Evolutionary conservation across 768 basidiomycete genomes (phyloP).

Genomic region (Serpula lacrymans): DNA sequence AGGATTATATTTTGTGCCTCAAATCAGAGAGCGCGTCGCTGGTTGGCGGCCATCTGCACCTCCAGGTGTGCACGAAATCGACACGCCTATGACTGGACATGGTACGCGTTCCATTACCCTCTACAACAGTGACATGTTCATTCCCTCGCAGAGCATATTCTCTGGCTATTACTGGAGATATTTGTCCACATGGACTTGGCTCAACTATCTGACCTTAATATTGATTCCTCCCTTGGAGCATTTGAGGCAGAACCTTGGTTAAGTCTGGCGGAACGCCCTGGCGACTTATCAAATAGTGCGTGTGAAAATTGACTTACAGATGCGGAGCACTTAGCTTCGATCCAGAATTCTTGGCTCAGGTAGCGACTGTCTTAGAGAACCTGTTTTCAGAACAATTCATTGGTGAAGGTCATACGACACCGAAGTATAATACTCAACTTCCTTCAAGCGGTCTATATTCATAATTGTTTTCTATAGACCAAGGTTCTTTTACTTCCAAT

Average conservation of each 20-base stretch:
- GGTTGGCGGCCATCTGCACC: constrained; percentile 31
- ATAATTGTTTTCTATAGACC: constrained; percentile 20
- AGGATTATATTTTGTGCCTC: constrained; percentile 66
- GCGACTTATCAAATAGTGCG: constrained; percentile 41
- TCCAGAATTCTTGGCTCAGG: constrained; percentile 47
- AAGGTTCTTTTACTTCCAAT: constrained; percentile 54
- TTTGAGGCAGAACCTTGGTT: constrained; percentile 42
- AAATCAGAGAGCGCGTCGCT: constrained; percentile 49
- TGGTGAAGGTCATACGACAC: constrained; percentile 26
- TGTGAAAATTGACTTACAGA: constrained; percentile 5
- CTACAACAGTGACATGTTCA: not conserved
- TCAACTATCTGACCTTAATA: constrained; percentile 51
- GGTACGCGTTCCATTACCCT: constrained; percentile 36
- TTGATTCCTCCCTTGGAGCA: constrained; percentile 46
- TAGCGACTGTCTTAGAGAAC: constrained; percentile 44
- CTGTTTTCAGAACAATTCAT: constrained; percentile 36
- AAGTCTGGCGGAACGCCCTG: constrained; percentile 33
- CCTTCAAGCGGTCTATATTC: too few relatives aligned
- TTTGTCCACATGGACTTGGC: constrained; percentile 71
- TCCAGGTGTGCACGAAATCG: constrained; percentile 12
- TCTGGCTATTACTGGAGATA: constrained; percentile 61
- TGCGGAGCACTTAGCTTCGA: constrained; percentile 10
- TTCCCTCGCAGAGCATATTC: constrained; percentile 36
- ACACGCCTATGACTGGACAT: constrained; percentile 28
- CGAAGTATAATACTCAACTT: constrained; percentile 28